Evolutionary conservation across 2,329 filamentous ascomycete genomes (phyloP).

Genomic region (Trichoderma citrinoviride): DNA sequence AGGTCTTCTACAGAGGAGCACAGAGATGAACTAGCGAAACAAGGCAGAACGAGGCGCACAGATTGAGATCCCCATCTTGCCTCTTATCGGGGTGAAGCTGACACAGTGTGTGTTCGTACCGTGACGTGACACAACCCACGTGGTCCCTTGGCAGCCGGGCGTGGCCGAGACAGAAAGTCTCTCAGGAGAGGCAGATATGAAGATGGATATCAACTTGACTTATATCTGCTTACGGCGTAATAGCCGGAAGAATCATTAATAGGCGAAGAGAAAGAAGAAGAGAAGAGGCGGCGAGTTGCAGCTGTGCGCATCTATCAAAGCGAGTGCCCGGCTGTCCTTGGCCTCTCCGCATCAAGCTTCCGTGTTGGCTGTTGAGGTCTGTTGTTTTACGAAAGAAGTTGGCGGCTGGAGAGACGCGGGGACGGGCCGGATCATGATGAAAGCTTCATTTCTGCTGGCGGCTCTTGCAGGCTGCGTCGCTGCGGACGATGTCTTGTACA

Average conservation of each 20-base stretch:
- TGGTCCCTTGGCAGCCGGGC: background rate
- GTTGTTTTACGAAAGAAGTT: background rate
- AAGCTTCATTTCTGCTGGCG: conserved; percentile 28
- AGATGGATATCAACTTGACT: background rate
- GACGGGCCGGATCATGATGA: background rate
- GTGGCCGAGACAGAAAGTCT: background rate
- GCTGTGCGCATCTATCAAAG: background rate
- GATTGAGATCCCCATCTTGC: no score
- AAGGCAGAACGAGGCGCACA: no score
- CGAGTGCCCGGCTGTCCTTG: background rate
- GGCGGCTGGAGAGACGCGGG: background rate
- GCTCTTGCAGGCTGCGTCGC: conserved; percentile 29
- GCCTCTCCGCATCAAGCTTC: background rate
- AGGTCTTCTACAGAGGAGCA: no score
- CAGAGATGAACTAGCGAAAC: no score
- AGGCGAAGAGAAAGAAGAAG: no score
- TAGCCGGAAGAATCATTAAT: no score
- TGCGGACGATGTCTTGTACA: conserved; percentile 49
- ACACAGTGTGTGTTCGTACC: background rate
- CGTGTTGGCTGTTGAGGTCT: no score
- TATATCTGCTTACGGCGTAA: no score
- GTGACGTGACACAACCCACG: conserved; percentile 18
- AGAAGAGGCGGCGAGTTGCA: no score
- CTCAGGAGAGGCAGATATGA: background rate
- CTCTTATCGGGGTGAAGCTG: background rate